Evolutionary conservation across 352 stramenopile species (phyloP).

Genomic region (Phytophthora syringae): DNA sequence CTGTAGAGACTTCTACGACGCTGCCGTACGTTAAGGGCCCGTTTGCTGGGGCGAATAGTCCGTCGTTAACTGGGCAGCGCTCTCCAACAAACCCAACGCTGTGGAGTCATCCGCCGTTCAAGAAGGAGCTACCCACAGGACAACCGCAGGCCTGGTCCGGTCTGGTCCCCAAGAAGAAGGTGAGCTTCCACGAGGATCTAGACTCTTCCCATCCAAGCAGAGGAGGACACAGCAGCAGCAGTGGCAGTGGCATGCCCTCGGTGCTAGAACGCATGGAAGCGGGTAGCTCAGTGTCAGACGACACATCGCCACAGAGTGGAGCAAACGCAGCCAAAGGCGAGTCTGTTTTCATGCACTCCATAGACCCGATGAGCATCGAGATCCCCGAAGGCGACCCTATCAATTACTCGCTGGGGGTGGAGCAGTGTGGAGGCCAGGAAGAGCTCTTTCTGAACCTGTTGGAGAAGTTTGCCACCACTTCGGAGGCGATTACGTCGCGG

Average conservation of each 20-base stretch:
- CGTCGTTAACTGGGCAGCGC: conserved; percentile 18
- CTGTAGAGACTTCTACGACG: conserved; percentile 66
- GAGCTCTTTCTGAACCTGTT: conserved; percentile 82
- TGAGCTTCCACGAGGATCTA: conserved; percentile 37
- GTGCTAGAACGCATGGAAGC: conserved; percentile 50
- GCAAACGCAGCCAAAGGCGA: conserved; percentile 27
- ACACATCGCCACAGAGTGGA: not conserved
- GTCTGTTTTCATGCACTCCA: no score
- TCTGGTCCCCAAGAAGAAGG: conserved; percentile 37
- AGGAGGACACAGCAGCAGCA: conserved; percentile 20
- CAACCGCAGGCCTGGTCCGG: conserved; percentile 15
- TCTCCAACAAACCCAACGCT: conserved; percentile 64
- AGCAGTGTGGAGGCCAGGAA: conserved; percentile 79
- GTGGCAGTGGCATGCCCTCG: conserved; percentile 35
- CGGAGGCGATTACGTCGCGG: conserved; percentile 59
- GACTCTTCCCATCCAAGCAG: conserved; percentile 20
- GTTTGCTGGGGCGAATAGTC: not conserved
- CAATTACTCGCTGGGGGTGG: conserved; percentile 77
- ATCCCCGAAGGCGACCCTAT: conserved; percentile 85
- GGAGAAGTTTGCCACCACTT: conserved; percentile 76
- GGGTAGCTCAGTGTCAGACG: conserved; percentile 32
- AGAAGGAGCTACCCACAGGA: conserved; percentile 34
- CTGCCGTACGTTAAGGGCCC: conserved; percentile 59
- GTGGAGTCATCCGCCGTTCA: conserved; percentile 72
- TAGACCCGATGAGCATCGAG: conserved; percentile 46